Evolutionary conservation across 2,329 filamentous ascomycete species (phyloP), one percentile per base, ranked within the genome.

Genomic region (Xylariales sp.): DNA sequence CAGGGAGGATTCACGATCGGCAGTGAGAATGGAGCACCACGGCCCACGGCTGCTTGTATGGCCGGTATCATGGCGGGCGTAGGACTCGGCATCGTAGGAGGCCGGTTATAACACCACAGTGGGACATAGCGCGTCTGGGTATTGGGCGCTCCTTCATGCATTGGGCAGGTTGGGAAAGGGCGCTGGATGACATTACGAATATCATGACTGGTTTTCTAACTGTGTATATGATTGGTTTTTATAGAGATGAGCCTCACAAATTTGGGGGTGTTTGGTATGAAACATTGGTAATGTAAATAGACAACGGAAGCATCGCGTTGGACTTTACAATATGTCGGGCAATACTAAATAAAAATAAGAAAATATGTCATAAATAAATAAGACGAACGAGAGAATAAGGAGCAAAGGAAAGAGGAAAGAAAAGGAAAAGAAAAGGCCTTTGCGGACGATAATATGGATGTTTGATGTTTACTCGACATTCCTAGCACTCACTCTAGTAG

Each of bases 51-150:
- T 30, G 74, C 73, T 57, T 76, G 75, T 54, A 55, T 78, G 62
- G 75, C 73, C 7, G 76, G 73, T 1, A 67, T 78, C 32, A 69
- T 78, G 16, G 77, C 76, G 1, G 76, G 77, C 2, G 73, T 79
- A 41, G 76, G 77, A 2, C 32, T 79, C n/a, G 76, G 76, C n/a
- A 67, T 78, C 9, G 30, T 77, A 49, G 75, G 76, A 2, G 74
- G 64, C 16, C 70, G 72, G 16, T 67, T 78, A 61, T 78, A 61
- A 63, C 52, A 45, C 23, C 8, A 34, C 16, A 43, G 48, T 16
- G 41, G 23, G 16, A 23, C 32, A 9, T 4, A 55, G 14, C 4
- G 12, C 23, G 14, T 12, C 49, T 14, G 23, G 8, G 16, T 14
- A 52, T 14, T 8, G 43, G 30, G 36, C 36, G 32, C 49, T 4